Evolutionary conservation across 1,284 basidiomycete genomes (phyloP).

Genomic region (Tausonia pullulans): DNA sequence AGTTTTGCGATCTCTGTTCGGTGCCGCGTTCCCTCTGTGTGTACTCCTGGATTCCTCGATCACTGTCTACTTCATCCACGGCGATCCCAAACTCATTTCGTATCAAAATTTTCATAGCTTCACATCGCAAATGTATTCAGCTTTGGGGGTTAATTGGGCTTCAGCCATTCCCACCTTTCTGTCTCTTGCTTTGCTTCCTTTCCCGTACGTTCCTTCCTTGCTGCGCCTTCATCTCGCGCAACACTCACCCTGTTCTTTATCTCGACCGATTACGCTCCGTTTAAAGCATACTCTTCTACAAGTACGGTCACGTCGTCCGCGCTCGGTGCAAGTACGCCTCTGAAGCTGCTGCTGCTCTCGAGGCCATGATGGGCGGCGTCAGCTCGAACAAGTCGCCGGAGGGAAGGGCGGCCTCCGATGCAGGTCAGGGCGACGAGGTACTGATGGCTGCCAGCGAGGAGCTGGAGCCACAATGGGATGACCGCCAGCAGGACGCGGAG

Average conservation of each 20-base stretch:
- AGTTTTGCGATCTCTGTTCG: conserved; percentile 53
- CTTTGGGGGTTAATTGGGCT: conserved; percentile 54
- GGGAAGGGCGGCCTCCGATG: no score
- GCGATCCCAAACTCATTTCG: no score
- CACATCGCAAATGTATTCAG: conserved; percentile 33
- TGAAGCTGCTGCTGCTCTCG: no score
- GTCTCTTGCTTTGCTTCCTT: conserved; percentile 45
- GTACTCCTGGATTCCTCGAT: conserved; percentile 36
- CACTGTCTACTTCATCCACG: no score
- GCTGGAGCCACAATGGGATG: no score
- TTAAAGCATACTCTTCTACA: conserved; percentile 29
- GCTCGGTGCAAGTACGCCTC: conserved; percentile 40
- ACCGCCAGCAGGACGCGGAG: no score
- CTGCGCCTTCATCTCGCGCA: not conserved
- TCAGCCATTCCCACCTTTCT: conserved; percentile 53
- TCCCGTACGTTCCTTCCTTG: conserved; percentile 24
- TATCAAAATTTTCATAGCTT: no score
- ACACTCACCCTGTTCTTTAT: no score
- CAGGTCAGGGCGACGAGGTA: no score
- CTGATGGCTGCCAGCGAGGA: no score
- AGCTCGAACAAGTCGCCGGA: no score
- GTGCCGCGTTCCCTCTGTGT: conserved; percentile 49
- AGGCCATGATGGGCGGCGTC: no score
- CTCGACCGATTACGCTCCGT: not conserved
- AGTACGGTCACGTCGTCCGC: conserved; percentile 45